phyloP scores from a whole-genome alignment of 2,329 filamentous ascomycete genomes.

The Ampelomyces quisqualis region DNA sequence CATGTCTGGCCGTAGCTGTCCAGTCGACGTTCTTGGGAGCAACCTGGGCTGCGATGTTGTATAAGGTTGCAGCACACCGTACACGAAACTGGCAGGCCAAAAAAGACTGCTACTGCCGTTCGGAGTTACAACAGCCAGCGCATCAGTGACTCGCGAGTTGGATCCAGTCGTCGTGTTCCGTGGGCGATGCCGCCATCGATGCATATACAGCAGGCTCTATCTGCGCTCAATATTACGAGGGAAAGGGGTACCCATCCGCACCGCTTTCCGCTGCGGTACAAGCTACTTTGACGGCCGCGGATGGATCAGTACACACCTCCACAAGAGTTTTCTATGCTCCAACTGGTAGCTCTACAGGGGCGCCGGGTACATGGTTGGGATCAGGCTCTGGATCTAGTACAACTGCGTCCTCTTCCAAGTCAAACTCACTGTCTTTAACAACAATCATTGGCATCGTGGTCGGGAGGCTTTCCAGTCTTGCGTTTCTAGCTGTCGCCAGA shows the following conservation, averaged over 20 bases:
- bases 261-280: slow-evolving; percentile 6
- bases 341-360: background rate
- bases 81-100: slow-evolving; percentile 11
- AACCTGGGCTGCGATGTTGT: slow-evolving; percentile 9
- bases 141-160: slow-evolving; percentile 13
- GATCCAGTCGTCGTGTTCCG: slow-evolving; percentile 7
- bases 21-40: slow-evolving; percentile 9
- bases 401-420: background rate
- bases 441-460: slow-evolving; percentile 16
- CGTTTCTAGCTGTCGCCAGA: slow-evolving; percentile 4
- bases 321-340: background rate
- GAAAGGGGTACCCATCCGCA: slow-evolving; percentile 12
- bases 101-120: slow-evolving; percentile 21
- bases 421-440: slow-evolving; percentile 3
- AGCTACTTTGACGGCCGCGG: slow-evolving; percentile 9
- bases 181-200: slow-evolving; percentile 13
- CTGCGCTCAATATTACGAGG: slow-evolving; percentile 12
- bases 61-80: slow-evolving; percentile 1
- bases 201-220: slow-evolving; percentile 13
- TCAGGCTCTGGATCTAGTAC: background rate
- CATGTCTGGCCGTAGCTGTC: slow-evolving; percentile 4
- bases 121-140: slow-evolving; percentile 13
- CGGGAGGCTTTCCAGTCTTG: slow-evolving; percentile 10
- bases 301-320: background rate
- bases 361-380: background rate